Base-by-base conservation (phyloP, 192 early-diverging fungal species). In the Globomyces pollinis-pini region DNA sequence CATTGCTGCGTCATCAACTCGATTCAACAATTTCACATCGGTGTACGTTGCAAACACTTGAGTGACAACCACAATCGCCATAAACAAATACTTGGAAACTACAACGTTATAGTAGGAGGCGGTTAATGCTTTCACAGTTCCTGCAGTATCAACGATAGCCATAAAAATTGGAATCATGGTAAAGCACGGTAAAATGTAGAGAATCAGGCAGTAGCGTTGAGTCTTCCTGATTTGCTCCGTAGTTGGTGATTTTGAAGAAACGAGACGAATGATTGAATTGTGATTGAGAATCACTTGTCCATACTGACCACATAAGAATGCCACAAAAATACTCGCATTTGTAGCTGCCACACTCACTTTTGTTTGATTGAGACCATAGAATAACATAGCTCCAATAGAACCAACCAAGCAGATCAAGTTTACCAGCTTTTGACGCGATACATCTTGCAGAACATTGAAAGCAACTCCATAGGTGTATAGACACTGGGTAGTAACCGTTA, bases 251-350 rank as follows among this genome's bases (percentile, higher is more conserved):
- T 28, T 28, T 15, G 44, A 47, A 39, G 28, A 34, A 20, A 29
- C 55, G 28, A 57, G 24, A 44, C 55, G 55, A 20, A 57, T 44
- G 35, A 57, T 33, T 2, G 55, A 29, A 23, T 57, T 57, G 31
- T 57, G 55, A 38, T 57, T 57, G n/a, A 57, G n/a, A 26, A 57
- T 39, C 8, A 33, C 55, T 38, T 41, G 18, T 5, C 55, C 55
- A 51, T 51, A 51, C 20, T 51, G 50, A 0, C 50, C 50, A 33
- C 50, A 51, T 2, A 51, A 18, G 50, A 51, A 51, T 2, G 33
- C 15, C 13, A 51, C 12, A 34, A 51, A 51, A 2, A 51, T 31
- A 30, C 30, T 33, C 13, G 33, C 26, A 33, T 51, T 51, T 15
- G 50, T 51, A 18, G 28, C 32, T 31, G 33, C 33, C 7, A 51